These are phyloP conservation scores for Diphasiastrum complanatum DNA, from an alignment of 83 land plant genomes.

Conservation along the genomic window DNA sequence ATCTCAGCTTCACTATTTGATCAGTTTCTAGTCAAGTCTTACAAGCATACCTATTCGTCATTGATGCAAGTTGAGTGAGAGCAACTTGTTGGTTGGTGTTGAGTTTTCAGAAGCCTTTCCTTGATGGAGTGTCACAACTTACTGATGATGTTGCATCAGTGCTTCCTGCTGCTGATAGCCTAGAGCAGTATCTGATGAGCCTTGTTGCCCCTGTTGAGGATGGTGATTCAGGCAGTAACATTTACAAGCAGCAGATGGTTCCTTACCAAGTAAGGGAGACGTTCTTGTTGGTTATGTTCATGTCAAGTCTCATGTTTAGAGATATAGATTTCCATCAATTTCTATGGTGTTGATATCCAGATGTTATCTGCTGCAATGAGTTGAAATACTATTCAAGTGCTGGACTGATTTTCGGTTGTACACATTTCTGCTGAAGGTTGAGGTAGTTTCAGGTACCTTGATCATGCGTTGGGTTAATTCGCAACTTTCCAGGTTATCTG, in stretches of 20 bases:
- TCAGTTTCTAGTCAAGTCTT: too few relatives aligned
- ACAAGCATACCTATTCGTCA: too few relatives aligned
- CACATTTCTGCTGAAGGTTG: constrained; percentile 41
- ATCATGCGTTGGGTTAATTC: constrained; percentile 89
- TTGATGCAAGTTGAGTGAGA: background rate
- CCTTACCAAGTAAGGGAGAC: constrained; percentile 72
- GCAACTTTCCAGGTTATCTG: constrained; percentile 64
- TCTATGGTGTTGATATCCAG: too few relatives aligned
- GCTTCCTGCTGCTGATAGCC: constrained; percentile 83
- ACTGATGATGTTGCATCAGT: constrained; percentile 93
- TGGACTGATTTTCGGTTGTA: background rate
- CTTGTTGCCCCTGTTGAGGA: constrained; percentile 44
- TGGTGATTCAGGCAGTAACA: constrained; percentile 38
- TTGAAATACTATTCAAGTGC: background rate
- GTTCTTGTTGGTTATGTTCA: background rate
- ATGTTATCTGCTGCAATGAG: too few relatives aligned
- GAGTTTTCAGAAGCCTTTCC: constrained; percentile 77
- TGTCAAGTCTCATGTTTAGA: background rate
- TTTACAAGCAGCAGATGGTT: constrained; percentile 43
- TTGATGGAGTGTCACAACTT: constrained; percentile 77
- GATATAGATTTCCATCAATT: background rate
- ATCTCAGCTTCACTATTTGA: too few relatives aligned
- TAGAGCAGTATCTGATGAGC: constrained; percentile 58
- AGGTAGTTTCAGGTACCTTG: constrained; percentile 74
- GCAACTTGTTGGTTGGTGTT: background rate